Percentiles rank a stretch among this genome's conserved stretches.
Evolutionary conservation across 495 filamentous ascomycete species (phyloP).

Genomic region (Chaetomium cochliodes): DNA sequence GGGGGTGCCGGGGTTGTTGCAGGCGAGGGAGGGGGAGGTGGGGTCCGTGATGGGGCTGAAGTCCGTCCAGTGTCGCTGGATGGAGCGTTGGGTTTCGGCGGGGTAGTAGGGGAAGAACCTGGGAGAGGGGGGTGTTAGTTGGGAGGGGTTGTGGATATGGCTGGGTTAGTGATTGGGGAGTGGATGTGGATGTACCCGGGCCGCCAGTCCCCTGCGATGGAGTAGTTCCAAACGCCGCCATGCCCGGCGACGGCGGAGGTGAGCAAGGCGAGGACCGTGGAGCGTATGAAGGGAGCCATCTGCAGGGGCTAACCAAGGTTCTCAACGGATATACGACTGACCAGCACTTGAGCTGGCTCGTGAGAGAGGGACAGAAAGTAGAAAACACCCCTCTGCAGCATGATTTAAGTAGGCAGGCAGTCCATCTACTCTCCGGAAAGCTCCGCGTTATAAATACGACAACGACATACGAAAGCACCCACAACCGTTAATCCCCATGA

Average conservation of each 20-base stretch:
- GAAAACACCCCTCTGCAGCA: too few species aligned
- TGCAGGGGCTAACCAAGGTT: too few species aligned
- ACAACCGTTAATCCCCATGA: too few species aligned
- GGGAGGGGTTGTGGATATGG: not conserved
- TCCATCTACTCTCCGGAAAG: too few species aligned
- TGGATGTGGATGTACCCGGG: not conserved
- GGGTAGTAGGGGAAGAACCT: slow-evolving; percentile 12
- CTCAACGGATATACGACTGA: too few species aligned
- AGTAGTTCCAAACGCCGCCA: slow-evolving; percentile 11
- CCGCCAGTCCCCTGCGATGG: slow-evolving; percentile 5
- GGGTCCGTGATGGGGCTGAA: slow-evolving; percentile 2
- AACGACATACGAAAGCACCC: too few species aligned
- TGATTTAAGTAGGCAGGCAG: too few species aligned
- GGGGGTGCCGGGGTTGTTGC: slow-evolving; percentile 3
- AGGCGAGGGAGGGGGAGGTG: not conserved
- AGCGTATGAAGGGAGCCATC: too few species aligned
- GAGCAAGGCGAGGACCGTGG: not conserved
- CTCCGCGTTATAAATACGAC: too few species aligned
- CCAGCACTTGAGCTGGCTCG: too few species aligned
- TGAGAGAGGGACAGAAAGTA: too few species aligned
- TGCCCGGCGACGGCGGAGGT: not conserved
- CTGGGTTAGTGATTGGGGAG: not conserved
- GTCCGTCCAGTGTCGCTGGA: slow-evolving; percentile 9
- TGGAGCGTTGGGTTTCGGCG: not conserved
- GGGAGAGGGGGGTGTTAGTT: not conserved